Evolutionary conservation across 2,329 filamentous ascomycete genomes (phyloP).

Genomic region (Ophiostoma montium): DNA sequence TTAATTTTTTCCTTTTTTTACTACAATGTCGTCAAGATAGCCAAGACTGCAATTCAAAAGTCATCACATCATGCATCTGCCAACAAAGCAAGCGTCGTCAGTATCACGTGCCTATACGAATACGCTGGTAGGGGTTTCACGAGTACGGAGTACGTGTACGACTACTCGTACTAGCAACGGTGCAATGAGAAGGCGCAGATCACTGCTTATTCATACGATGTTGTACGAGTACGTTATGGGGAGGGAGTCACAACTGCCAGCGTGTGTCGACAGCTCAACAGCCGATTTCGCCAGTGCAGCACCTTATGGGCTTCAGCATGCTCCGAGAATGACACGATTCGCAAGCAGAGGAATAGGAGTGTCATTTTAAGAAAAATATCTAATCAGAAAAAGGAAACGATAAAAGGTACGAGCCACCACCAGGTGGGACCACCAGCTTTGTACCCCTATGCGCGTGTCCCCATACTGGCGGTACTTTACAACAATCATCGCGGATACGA

Average conservation of each 20-base stretch:
- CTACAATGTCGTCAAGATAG: background rate
- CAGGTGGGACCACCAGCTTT: background rate
- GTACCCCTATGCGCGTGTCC: too few relatives aligned
- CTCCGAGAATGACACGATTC: constrained; percentile 4
- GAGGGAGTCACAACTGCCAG: too few relatives aligned
- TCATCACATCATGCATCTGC: too few relatives aligned
- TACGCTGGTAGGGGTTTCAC: too few relatives aligned
- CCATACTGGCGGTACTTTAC: too few relatives aligned
- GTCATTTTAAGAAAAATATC: background rate
- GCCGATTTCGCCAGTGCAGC: background rate
- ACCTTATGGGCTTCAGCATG: background rate
- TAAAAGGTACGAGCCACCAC: background rate
- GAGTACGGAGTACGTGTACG: background rate
- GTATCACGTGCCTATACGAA: too few relatives aligned
- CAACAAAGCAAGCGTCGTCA: background rate
- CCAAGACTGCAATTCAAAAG: background rate
- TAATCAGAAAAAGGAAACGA: background rate
- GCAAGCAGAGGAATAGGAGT: background rate
- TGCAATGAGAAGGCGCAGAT: too few relatives aligned
- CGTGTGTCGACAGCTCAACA: background rate
- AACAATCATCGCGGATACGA: constrained; percentile 8
- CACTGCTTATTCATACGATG: background rate
- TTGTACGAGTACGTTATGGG: too few relatives aligned
- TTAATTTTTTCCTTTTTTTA: background rate
- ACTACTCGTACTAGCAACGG: background rate